phyloP scores from a whole-genome alignment of 805 yeast genomes.

The Barnettozyma vustinii region DNA sequence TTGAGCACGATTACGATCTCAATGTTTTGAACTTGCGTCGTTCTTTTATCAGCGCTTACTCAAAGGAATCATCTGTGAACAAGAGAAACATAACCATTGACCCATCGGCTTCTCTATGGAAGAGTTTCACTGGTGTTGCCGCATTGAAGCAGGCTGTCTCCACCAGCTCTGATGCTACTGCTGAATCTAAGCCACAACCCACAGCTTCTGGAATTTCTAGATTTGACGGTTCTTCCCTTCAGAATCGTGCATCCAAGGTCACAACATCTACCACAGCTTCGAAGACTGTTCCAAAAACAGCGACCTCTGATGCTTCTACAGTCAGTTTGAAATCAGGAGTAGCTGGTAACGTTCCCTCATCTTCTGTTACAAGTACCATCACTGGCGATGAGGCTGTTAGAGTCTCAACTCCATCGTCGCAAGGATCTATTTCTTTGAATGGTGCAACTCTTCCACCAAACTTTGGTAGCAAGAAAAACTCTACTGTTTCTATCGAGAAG shows the following conservation, averaged over 20 bases:
- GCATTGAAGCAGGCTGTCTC: neutral
- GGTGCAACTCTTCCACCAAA: constrained; percentile 22
- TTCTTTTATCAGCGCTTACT: constrained; percentile 16
- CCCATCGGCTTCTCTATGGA: constrained; percentile 14
- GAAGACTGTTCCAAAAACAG: constrained; percentile 16
- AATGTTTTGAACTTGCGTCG: constrained; percentile 20
- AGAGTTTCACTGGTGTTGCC: constrained; percentile 3
- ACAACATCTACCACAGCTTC: constrained; percentile 17
- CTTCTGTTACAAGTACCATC: neutral
- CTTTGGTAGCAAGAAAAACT: constrained; percentile 17
- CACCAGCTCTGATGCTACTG: neutral
- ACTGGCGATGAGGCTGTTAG: neutral
- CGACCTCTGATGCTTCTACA: neutral
- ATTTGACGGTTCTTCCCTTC: constrained; percentile 4
- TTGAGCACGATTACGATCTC: constrained; percentile 26
- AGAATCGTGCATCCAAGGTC: constrained; percentile 3
- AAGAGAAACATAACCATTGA: constrained; percentile 12
- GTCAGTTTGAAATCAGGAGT: constrained; percentile 2
- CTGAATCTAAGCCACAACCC: neutral
- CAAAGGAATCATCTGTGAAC: constrained; percentile 1
- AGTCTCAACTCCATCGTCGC: constrained; percentile 2
- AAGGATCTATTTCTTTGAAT: constrained; percentile 7
- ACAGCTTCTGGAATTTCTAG: constrained; percentile 3
- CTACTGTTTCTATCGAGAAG: constrained; percentile 1
- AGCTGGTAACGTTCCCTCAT: neutral